Evolutionary conservation across 2,329 filamentous ascomycete genomes (phyloP).

Genomic region (Talaromyces verruculosus): DNA sequence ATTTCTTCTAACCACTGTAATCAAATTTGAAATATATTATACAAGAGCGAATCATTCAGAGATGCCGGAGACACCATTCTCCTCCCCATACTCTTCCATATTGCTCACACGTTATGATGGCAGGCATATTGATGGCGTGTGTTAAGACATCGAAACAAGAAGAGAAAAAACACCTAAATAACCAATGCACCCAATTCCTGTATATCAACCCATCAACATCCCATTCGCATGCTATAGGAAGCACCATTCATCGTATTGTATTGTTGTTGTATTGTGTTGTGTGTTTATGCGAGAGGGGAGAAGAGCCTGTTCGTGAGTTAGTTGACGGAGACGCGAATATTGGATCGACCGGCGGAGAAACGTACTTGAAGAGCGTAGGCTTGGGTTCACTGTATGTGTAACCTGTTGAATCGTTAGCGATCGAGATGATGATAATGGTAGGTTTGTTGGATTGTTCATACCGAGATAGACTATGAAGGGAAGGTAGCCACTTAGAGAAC

Average conservation of each 20-base stretch:
- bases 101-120: background rate
- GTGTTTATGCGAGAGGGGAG: conserved; percentile 43
- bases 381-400: conserved; percentile 93
- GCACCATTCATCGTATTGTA: background rate
- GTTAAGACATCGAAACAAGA: conserved; percentile 1
- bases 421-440: background rate
- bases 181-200: background rate
- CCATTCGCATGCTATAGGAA: background rate
- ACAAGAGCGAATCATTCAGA: background rate
- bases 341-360: conserved; percentile 30
- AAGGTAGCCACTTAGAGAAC: conserved; percentile 76
- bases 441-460: conserved; percentile 45
- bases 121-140: conserved; percentile 1
- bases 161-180: background rate
- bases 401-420: conserved; percentile 52
- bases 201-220: conserved; percentile 5
- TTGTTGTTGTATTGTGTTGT: conserved; percentile 4
- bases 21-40: background rate
- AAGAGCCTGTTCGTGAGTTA: conserved; percentile 38
- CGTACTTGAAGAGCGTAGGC: conserved; percentile 72
- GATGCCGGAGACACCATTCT: background rate
- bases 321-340: conserved; percentile 11
- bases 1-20: background rate
- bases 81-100: background rate
- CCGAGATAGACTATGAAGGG: conserved; percentile 96